phyloP scores from a whole-genome alignment of 1,139 yeast genomes.

The Scheffersomyces titani region DNA sequence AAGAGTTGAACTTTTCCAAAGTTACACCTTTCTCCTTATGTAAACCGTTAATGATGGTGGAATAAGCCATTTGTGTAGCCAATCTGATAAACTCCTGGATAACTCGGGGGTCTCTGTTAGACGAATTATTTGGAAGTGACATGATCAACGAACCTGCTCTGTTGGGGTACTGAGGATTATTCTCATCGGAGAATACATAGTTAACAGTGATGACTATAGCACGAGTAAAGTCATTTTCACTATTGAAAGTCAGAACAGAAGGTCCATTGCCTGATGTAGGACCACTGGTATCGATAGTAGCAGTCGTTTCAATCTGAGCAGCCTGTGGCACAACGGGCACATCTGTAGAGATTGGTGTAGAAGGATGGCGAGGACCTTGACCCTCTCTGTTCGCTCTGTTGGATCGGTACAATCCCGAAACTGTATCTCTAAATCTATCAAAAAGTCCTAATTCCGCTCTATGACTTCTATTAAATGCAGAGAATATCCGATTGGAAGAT shows the following conservation, averaged over 20 bases:
- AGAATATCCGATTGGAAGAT: background rate
- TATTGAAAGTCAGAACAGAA: background rate
- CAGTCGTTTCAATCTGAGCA: constrained; percentile 1
- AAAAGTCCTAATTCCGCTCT: constrained; percentile 13
- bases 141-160: constrained; percentile 58
- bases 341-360: background rate
- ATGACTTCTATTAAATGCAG: constrained; percentile 3
- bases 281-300: background rate
- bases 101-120: constrained; percentile 53
- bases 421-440: constrained; percentile 17
- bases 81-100: constrained; percentile 60
- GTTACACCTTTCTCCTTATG: constrained; percentile 52
- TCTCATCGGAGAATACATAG: constrained; percentile 47
- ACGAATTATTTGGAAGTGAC: constrained; percentile 65
- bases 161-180: constrained; percentile 41
- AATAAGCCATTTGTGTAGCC: constrained; percentile 70
- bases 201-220: constrained; percentile 48
- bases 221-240: constrained; percentile 10
- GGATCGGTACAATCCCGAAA: constrained; percentile 10
- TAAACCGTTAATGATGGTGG: constrained; percentile 53
- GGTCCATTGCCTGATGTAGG: constrained; percentile 1
- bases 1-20: constrained; percentile 49
- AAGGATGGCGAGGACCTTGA: background rate
- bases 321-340: background rate
- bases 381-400: background rate